A percentile compares a stretch with the other conserved stretches of the same genome.
phyloP scores from a whole-genome alignment of 2,329 filamentous ascomycete genomes.

The Penicillium occitanis region DNA sequence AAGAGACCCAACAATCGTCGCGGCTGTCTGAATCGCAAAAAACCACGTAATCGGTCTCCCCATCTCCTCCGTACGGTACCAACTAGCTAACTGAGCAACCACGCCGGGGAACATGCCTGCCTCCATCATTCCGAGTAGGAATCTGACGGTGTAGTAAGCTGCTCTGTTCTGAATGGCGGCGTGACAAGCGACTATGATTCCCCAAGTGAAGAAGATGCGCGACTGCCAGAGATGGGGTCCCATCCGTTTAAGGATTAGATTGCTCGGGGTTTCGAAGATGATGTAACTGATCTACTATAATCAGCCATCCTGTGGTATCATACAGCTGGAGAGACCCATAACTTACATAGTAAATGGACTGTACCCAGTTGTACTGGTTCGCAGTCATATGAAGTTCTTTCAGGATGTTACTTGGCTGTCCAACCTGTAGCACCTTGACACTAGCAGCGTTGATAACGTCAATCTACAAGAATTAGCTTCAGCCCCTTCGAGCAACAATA shows the following conservation, averaged over 20 bases:
- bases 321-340: neutral
- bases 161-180: conserved; percentile 37
- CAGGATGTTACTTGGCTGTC: conserved; percentile 39
- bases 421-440: conserved; percentile 47
- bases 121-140: conserved; percentile 43
- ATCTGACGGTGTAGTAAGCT: conserved; percentile 37
- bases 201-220: conserved; percentile 42
- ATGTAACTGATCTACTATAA: neutral
- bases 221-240: conserved; percentile 40
- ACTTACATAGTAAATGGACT: conserved; percentile 42
- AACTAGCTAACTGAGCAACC: conserved; percentile 41
- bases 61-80: conserved; percentile 48
- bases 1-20: conserved; percentile 38
- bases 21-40: conserved; percentile 42
- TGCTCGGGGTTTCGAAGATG: conserved; percentile 44
- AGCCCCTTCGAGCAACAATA: neutral
- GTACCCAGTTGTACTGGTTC: conserved; percentile 45
- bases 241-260: conserved; percentile 40
- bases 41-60: conserved; percentile 46
- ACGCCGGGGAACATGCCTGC: conserved; percentile 44
- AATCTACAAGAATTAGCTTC: conserved; percentile 23
- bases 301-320: neutral
- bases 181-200: conserved; percentile 40
- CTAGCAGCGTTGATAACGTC: conserved; percentile 44
- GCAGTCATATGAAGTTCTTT: conserved; percentile 42